Conservation (phyloP, 768 basidiomycete species). For the Hericium alpestre region DNA sequence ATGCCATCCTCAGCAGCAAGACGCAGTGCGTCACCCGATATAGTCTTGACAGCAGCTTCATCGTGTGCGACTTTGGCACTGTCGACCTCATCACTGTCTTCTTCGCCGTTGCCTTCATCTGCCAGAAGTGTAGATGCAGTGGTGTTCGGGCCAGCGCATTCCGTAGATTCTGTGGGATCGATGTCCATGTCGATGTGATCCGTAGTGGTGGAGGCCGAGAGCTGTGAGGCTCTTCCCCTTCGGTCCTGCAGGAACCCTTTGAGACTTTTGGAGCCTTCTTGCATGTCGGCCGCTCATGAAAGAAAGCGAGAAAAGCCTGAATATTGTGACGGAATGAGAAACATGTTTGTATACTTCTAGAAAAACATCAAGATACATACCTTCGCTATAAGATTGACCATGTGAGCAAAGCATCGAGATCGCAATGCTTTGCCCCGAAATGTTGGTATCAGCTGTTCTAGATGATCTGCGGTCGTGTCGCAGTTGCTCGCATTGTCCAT, state of each 20-base stretch:
- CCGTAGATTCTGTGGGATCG: background rate
- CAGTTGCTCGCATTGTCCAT: constrained; percentile 27
- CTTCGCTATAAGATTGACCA: constrained; percentile 24
- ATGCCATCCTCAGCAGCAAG: background rate
- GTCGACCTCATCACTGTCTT: background rate
- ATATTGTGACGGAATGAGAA: too few relatives aligned
- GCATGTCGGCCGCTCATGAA: constrained; percentile 17
- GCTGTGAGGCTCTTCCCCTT: constrained; percentile 6
- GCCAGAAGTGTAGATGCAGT: background rate
- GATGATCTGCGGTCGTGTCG: constrained; percentile 16
- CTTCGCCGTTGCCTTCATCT: background rate
- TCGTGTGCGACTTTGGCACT: background rate
- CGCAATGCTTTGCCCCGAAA: constrained; percentile 13
- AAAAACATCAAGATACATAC: constrained; percentile 18
- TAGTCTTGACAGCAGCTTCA: background rate
- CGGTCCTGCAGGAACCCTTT: background rate
- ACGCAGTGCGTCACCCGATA: background rate
- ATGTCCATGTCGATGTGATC: background rate
- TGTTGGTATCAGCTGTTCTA: constrained; percentile 13
- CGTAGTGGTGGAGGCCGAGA: background rate
- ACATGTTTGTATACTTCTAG: background rate
- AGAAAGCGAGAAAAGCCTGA: constrained; percentile 1
- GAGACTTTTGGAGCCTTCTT: constrained; percentile 7
- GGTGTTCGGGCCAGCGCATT: background rate
- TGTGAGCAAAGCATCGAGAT: too few relatives aligned